Evolutionary conservation across 768 basidiomycete species (phyloP), one percentile per base, ranked within the genome.

Genomic region (Lactarius tabidus): DNA sequence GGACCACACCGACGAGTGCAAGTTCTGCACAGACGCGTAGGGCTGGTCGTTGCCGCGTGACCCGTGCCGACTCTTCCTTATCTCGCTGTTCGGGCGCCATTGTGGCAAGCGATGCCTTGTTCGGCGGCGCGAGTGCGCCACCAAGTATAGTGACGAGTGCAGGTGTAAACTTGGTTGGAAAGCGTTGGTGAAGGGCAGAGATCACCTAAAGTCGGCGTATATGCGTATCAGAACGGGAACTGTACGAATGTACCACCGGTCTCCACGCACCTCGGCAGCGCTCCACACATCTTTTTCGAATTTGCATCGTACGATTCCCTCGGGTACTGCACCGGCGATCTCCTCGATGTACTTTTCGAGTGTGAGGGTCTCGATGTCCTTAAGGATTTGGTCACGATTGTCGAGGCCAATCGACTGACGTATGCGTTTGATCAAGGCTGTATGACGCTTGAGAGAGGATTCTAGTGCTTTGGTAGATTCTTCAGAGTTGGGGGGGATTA

Each of bases 291-390:
- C 96, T 69, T 89, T 88, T 75, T 97, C 96, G 0, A 90, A 91
- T 79, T 94, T 97, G 75, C 95, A 96, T 68, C 90, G 85, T 10
- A 76, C 76, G 45, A 95, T 79, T 5, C 97, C 97, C 73, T 99
- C 97, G 2, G 92, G 78, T 1, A 89, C 81, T 8, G 95, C 95
- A 14, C 86, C 85, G 1, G 90, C 91, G 67, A 98, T 89, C 77
- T 99, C 97, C 72, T 97, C 95, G 56, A 95, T 82, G 74, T 99
- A 98, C 77, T 97, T 98, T 78, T 94, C 94, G 63, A 99, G 80
- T 2, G 93, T 88, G 61, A 99, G 82, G 0, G 89, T 82, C 67
- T 95, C 89, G 68, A 97, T 87, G 71, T 99, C 97, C 76, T 95
- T 98, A 70, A 97, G 78, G 65, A 96, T 87, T 71, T 92, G 88